A percentile compares a stretch with the other conserved stretches of the same genome.
These are phyloP conservation scores for Boletellus deceptivus DNA, from an alignment of 1,284 basidiomycete species.

Conservation along the genomic window DNA sequence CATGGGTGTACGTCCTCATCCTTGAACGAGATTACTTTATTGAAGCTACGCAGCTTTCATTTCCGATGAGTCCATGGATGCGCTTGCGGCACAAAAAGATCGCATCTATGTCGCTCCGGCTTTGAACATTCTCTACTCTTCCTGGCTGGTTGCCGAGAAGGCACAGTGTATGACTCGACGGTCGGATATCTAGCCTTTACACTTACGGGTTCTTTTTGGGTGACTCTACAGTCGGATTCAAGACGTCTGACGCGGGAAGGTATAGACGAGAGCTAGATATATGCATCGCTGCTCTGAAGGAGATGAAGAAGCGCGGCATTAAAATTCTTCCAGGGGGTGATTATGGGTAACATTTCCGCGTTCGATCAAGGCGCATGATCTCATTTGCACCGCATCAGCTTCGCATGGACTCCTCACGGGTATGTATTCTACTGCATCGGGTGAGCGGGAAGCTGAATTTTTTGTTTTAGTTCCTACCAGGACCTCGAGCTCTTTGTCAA, in stretches of 20 bases:
- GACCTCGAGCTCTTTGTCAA: conserved; percentile 39
- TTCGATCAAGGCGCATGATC: background rate
- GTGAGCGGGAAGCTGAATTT: conserved; percentile 4
- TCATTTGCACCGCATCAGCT: conserved; percentile 16
- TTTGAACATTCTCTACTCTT: conserved; percentile 33
- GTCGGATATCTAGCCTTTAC: too few species aligned
- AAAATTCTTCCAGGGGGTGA: conserved; percentile 34
- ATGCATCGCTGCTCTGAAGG: conserved; percentile 32
- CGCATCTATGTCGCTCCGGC: conserved; percentile 32
- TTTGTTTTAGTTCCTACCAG: conserved; percentile 30
- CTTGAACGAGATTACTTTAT: background rate
- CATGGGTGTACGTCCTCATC: conserved; percentile 21
- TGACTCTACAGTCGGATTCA: conserved; percentile 22
- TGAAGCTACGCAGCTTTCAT: conserved; percentile 29
- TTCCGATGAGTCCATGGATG: conserved; percentile 33
- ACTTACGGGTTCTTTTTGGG: background rate
- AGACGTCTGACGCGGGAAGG: conserved; percentile 17
- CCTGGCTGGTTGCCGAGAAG: conserved; percentile 25
- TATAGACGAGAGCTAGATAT: conserved; percentile 33
- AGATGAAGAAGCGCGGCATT: conserved; percentile 35
- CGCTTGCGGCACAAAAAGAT: conserved; percentile 33
- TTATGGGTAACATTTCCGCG: conserved; percentile 25
- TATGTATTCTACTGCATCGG: background rate
- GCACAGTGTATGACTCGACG: conserved; percentile 16
- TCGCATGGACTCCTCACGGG: conserved; percentile 39